Conservation (phyloP, 2,329 filamentous ascomycete genomes). For the Cytospora piceae region DNA sequence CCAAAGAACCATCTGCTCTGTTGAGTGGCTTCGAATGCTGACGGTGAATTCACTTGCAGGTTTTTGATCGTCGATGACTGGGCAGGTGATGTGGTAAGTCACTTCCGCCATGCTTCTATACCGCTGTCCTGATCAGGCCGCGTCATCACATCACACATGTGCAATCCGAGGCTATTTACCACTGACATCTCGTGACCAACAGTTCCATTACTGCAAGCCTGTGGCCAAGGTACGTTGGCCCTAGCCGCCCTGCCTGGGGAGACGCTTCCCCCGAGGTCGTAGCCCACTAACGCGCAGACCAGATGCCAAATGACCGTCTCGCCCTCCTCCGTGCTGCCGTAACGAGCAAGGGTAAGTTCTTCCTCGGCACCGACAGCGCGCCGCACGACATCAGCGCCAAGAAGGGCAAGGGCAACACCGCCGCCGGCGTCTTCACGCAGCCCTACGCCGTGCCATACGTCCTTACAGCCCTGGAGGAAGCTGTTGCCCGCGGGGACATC, state of each 20-base stretch:
- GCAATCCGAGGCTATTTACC: not conserved
- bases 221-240: slow-evolving; percentile 53
- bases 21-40: not conserved
- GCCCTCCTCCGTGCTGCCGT: slow-evolving; percentile 70
- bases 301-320: slow-evolving; percentile 64
- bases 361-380: slow-evolving; percentile 74
- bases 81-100: slow-evolving; percentile 55
- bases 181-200: slow-evolving; percentile 33
- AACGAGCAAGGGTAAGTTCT: slow-evolving; percentile 67
- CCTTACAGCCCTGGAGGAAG: slow-evolving; percentile 65
- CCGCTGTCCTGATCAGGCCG: slow-evolving; percentile 37
- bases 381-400: slow-evolving; percentile 64
- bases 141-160: slow-evolving; percentile 6
- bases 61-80: slow-evolving; percentile 74
- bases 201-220: slow-evolving; percentile 74
- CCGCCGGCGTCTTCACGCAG: slow-evolving; percentile 81
- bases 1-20: not conserved
- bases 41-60: not conserved
- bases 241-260: too few species aligned
- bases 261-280: too few species aligned
- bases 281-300: not conserved
- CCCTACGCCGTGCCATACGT: slow-evolving; percentile 63
- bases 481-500: slow-evolving; percentile 57
- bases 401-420: slow-evolving; percentile 58
- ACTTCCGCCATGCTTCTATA: slow-evolving; percentile 20